phyloP scores from a whole-genome alignment of 306 rosid genomes.

The Prunus padus region DNA sequence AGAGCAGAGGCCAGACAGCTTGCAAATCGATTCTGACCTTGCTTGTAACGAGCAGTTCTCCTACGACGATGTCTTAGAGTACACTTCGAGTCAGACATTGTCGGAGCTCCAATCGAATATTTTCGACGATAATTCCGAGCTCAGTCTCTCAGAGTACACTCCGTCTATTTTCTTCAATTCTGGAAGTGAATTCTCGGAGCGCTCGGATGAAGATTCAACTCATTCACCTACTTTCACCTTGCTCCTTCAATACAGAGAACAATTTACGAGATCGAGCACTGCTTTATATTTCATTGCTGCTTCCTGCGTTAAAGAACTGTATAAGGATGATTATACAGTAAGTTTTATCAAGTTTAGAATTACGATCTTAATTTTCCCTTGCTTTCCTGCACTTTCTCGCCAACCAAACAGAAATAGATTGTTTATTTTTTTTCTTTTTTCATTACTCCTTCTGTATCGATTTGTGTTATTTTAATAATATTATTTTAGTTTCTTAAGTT shows the following conservation, averaged over 20 bases:
- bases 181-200: slow-evolving; percentile 80
- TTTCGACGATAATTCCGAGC: slow-evolving; percentile 49
- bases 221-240: slow-evolving; percentile 59
- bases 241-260: slow-evolving; percentile 58
- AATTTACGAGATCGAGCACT: slow-evolving; percentile 38
- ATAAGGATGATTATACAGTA: slow-evolving; percentile 43
- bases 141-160: slow-evolving; percentile 54
- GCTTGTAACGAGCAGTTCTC: slow-evolving; percentile 69
- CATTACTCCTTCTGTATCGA: too few species aligned
- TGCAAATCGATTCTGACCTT: slow-evolving; percentile 49
- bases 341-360: slow-evolving; percentile 17
- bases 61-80: slow-evolving; percentile 45
- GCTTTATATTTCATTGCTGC: slow-evolving; percentile 13
- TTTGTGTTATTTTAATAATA: neutral
- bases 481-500: slow-evolving; percentile 45
- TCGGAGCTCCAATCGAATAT: slow-evolving; percentile 57
- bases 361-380: neutral
- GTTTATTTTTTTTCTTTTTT: neutral
- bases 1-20: slow-evolving; percentile 41
- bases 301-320: slow-evolving; percentile 33
- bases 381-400: slow-evolving; percentile 7
- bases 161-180: slow-evolving; percentile 65
- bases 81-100: slow-evolving; percentile 49
- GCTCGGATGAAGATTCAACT: slow-evolving; percentile 56
- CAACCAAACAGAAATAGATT: neutral